phyloP scores from a whole-genome alignment of 2,329 filamentous ascomycete genomes.

The Alternaria postmessia region DNA sequence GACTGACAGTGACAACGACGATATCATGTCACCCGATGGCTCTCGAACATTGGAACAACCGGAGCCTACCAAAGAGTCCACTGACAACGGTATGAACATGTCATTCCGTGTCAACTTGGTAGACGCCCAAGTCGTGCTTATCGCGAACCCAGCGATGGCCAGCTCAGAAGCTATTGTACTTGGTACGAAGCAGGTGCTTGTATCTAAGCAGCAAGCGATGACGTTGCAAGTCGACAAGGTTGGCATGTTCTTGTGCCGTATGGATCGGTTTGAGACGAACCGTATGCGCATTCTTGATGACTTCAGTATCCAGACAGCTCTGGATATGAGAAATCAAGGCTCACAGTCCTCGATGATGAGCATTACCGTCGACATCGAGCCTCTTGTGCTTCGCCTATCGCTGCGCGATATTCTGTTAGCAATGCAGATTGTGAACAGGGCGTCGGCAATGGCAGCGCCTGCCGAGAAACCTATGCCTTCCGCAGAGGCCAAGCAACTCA shows the following conservation, averaged over 20 bases:
- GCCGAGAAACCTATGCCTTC: conserved; percentile 56
- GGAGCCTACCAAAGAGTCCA: conserved; percentile 36
- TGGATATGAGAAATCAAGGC: conserved; percentile 75
- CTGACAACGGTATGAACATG: conserved; percentile 68
- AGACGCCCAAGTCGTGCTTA: conserved; percentile 94
- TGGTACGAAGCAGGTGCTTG: conserved; percentile 88
- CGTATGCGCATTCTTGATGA: conserved; percentile 93
- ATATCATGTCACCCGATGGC: conserved; percentile 47
- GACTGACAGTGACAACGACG: conserved; percentile 50
- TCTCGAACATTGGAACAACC: conserved; percentile 31
- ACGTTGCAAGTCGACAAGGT: conserved; percentile 93
- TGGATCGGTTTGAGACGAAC: conserved; percentile 95
- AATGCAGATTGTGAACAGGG: conserved; percentile 89
- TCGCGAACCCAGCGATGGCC: conserved; percentile 88
- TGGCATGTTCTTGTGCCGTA: conserved; percentile 97
- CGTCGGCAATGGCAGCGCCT: conserved; percentile 81
- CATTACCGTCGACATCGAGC: conserved; percentile 88
- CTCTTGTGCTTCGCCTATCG: conserved; percentile 87
- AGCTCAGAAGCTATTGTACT: conserved; percentile 96
- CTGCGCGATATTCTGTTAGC: conserved; percentile 93
- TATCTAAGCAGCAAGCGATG: conserved; percentile 92
- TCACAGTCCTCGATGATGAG: conserved; percentile 69
- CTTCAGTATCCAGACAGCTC: conserved; percentile 88
- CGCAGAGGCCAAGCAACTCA: conserved; percentile 64
- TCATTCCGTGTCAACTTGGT: conserved; percentile 94